Conservation (phyloP, 2,329 filamentous ascomycete genomes). For the Ciborinia camelliae region DNA sequence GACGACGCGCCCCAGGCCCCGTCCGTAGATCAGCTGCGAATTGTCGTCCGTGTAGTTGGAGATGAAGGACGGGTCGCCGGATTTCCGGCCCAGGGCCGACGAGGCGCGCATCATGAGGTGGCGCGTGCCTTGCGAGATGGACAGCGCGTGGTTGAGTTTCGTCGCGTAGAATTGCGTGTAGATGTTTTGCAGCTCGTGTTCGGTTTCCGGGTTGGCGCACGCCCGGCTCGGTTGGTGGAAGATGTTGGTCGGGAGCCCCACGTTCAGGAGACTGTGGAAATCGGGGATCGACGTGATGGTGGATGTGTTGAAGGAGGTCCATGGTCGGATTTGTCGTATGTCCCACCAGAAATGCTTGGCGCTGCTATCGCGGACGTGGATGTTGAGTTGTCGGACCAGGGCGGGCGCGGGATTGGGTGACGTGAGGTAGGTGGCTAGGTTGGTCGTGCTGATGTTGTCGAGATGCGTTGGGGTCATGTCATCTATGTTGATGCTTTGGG, state of each 20-base stretch:
- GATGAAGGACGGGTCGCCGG: conserved; percentile 43
- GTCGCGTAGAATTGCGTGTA: conserved; percentile 76
- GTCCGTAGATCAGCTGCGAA: conserved; percentile 46
- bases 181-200: conserved; percentile 70
- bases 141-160: conserved; percentile 81
- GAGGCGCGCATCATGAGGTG: conserved; percentile 44
- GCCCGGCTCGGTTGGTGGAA: conserved; percentile 51
- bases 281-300: conserved; percentile 71
- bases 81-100: conserved; percentile 19
- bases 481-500: conserved; percentile 35
- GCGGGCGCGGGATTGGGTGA: conserved; percentile 76
- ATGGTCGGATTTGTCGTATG: conserved; percentile 78
- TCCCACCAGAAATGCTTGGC: conserved; percentile 96
- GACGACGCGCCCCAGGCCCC: conserved; percentile 61
- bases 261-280: conserved; percentile 68
- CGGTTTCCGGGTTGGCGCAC: conserved; percentile 70
- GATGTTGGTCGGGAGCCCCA: conserved; percentile 59
- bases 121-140: conserved; percentile 67
- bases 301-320: conserved; percentile 73
- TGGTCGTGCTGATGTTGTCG: conserved; percentile 53
- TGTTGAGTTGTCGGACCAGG: conserved; percentile 74
- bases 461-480: conserved; percentile 36
- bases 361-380: conserved; percentile 61
- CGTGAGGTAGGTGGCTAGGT: conserved; percentile 74
- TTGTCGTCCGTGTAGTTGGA: conserved; percentile 52